Percentiles rank a stretch among this genome's conserved stretches.
These are phyloP conservation scores for Moniliella sp. DNA, from an alignment of 1,284 basidiomycete species.

Conservation along the genomic window DNA sequence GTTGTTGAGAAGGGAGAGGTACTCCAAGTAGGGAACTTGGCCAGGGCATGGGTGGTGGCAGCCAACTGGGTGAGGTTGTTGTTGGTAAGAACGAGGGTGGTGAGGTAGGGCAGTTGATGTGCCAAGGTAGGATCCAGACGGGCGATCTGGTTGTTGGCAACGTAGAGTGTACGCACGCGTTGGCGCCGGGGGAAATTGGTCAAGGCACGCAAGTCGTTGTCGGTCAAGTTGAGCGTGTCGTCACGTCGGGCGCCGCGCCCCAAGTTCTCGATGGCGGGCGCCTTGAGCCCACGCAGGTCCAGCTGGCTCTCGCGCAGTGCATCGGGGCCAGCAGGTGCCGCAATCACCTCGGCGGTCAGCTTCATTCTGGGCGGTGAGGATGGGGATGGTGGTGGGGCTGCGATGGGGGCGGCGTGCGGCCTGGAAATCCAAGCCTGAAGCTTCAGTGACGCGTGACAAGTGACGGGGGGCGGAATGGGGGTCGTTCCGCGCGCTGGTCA, in stretches of 20 bases:
- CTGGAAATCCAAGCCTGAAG: too few species aligned
- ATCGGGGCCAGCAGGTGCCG: too few species aligned
- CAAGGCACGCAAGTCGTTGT: constrained; percentile 74
- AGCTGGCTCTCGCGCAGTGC: too few species aligned
- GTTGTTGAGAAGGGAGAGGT: constrained; percentile 66
- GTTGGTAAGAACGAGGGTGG: constrained; percentile 41
- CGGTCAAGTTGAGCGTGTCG: constrained; percentile 82
- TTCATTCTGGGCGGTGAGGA: too few species aligned
- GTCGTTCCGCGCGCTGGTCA: too few species aligned
- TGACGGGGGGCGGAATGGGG: too few species aligned
- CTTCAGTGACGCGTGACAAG: too few species aligned
- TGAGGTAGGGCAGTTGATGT: constrained; percentile 61
- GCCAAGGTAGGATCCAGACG: constrained; percentile 58
- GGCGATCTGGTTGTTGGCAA: constrained; percentile 69
- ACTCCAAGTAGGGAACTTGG: constrained; percentile 55
- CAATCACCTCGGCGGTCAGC: too few species aligned
- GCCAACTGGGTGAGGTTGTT: constrained; percentile 46
- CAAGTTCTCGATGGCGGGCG: constrained; percentile 93
- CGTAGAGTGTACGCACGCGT: constrained; percentile 54
- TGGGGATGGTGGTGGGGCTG: too few species aligned
- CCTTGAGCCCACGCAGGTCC: constrained; percentile 46
- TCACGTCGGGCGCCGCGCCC: constrained; percentile 89
- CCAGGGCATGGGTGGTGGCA: constrained; percentile 57
- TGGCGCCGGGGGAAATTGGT: constrained; percentile 64
- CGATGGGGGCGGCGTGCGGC: too few species aligned